Percentiles rank a stretch among this genome's conserved stretches.
Conservation (phyloP, 257 asterid species). For the Solanum boliviense region DNA sequence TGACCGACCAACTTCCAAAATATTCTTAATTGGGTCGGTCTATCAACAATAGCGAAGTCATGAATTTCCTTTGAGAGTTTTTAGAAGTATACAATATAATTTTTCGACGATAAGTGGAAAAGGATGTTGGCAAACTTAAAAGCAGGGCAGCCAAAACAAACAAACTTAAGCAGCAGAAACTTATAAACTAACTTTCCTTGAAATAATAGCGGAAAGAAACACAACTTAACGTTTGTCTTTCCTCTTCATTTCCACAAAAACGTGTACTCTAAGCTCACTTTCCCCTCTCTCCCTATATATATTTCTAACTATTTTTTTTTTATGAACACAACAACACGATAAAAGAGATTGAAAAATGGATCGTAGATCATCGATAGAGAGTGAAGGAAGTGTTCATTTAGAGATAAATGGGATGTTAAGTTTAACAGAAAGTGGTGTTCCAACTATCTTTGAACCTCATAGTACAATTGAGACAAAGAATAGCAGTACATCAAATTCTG, state of each 20-base stretch:
- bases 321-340: neutral
- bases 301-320: neutral
- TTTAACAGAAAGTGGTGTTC: slow-evolving; percentile 19
- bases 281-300: neutral
- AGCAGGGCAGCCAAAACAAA: neutral
- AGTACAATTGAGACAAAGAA: slow-evolving; percentile 24
- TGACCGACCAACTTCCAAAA: neutral
- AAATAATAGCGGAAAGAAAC: slow-evolving; percentile 20
- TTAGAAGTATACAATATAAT: too few species aligned
- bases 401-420: slow-evolving; percentile 28
- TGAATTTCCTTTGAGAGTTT: neutral
- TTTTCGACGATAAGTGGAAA: neutral
- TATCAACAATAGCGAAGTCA: neutral
- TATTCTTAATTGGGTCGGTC: neutral
- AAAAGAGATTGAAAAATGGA: slow-evolving; percentile 22
- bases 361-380: slow-evolving; percentile 28
- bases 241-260: slow-evolving; percentile 24
- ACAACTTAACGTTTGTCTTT: slow-evolving; percentile 45
- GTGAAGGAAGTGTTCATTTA: slow-evolving; percentile 41
- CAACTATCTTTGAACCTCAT: slow-evolving; percentile 36
- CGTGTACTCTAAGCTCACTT: slow-evolving; percentile 50
- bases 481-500: slow-evolving; percentile 19
- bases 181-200: slow-evolving; percentile 16
- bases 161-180: neutral
- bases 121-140: neutral